A percentile compares a stretch with the other conserved stretches of the same genome.
Conservation (phyloP, 2,329 filamentous ascomycete species). For the Ilyonectria mors-panacis region DNA sequence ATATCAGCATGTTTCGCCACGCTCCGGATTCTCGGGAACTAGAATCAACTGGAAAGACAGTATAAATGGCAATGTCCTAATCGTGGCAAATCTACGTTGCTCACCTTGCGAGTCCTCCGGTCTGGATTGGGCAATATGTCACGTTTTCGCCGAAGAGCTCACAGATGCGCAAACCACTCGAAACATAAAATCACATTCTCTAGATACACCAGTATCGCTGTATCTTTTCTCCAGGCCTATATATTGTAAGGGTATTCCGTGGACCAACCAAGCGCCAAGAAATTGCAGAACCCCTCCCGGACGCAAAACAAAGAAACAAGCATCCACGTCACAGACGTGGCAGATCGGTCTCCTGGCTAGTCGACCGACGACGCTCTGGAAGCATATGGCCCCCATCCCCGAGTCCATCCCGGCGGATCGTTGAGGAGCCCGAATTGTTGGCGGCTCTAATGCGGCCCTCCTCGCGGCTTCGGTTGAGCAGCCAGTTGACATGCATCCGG, state of each 20-base stretch:
- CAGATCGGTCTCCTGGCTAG: conserved; percentile 54
- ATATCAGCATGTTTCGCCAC: neutral
- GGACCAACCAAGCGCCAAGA: conserved; percentile 23
- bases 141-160: neutral
- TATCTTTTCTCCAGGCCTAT: conserved; percentile 13
- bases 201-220: conserved; percentile 4
- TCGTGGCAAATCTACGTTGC: neutral
- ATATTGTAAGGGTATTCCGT: conserved; percentile 26
- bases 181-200: neutral
- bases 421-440: conserved; percentile 52
- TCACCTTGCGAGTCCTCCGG: neutral
- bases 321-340: conserved; percentile 53
- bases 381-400: conserved; percentile 46
- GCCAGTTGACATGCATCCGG: conserved; percentile 72
- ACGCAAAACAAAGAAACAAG: neutral
- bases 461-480: conserved; percentile 67
- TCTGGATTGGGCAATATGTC: conserved; percentile 2
- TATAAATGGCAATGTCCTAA: neutral
- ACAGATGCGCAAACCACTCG: neutral
- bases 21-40: neutral
- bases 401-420: conserved; percentile 51
- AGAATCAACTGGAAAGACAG: neutral
- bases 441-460: conserved; percentile 60
- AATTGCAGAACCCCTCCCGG: conserved; percentile 3
- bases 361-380: conserved; percentile 56